Conservation (phyloP, 2,329 filamentous ascomycete genomes). For the Chrysoporthe cubensis region DNA sequence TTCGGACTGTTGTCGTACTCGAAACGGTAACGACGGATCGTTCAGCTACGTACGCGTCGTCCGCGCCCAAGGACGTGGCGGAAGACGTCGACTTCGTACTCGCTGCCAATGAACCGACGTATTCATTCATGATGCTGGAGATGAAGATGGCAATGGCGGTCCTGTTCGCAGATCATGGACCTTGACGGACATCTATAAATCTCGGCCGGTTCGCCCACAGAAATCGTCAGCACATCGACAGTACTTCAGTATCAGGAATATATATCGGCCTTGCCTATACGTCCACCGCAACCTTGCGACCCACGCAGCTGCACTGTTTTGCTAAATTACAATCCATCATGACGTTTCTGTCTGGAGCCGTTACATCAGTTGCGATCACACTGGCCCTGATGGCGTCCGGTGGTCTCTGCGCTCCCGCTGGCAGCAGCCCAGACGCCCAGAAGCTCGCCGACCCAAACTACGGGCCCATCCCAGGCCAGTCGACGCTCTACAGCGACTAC, state of each 20-base stretch:
- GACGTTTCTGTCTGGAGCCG: not conserved
- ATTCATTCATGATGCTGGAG: not conserved
- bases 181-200: not conserved
- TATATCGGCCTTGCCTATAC: not conserved
- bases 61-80: not conserved
- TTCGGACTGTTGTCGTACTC: not conserved
- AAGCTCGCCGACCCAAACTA: conserved; percentile 7
- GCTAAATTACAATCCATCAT: not conserved
- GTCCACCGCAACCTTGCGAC: not conserved
- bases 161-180: not conserved
- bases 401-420: not conserved
- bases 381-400: not conserved
- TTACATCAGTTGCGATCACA: not conserved
- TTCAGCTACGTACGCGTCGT: not conserved
- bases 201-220: not conserved
- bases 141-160: not conserved
- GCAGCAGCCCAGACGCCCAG: conserved; percentile 1
- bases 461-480: conserved; percentile 13
- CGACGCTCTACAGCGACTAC: conserved; percentile 39
- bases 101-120: not conserved
- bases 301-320: not conserved
- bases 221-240: not conserved
- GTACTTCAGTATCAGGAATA: not conserved
- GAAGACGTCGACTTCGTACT: not conserved
- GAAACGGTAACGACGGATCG: not conserved